Evolutionary conservation across 495 filamentous ascomycete species (phyloP).

Genomic region (Aspergillus incahuasiensis): DNA sequence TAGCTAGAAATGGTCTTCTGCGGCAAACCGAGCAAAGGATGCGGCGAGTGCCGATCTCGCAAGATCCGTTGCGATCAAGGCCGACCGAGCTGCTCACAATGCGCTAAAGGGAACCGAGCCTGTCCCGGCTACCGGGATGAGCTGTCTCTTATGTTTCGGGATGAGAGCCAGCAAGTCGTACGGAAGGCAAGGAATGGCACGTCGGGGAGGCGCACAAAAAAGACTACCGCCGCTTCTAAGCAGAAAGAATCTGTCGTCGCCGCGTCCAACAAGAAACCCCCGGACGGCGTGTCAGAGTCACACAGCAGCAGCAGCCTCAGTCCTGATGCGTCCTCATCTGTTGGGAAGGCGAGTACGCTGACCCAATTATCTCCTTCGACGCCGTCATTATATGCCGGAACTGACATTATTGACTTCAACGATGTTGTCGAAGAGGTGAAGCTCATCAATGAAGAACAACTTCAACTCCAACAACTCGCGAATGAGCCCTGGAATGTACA

Average conservation of each 20-base stretch:
- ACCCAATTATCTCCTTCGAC: neutral
- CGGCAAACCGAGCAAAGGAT: constrained; percentile 68
- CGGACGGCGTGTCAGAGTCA: constrained; percentile 3
- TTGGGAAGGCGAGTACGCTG: neutral
- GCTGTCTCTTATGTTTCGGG: constrained; percentile 65
- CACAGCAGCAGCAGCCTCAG: constrained; percentile 9
- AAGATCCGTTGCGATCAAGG: constrained; percentile 65
- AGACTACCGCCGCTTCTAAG: neutral
- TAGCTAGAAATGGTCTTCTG: constrained; percentile 60
- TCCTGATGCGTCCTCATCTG: constrained; percentile 3
- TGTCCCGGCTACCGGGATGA: constrained; percentile 70
- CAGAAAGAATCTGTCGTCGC: neutral
- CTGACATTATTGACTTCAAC: constrained; percentile 15
- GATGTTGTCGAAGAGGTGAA: constrained; percentile 16
- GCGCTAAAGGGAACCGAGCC: constrained; percentile 56
- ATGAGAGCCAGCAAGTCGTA: constrained; percentile 65
- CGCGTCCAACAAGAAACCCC: constrained; percentile 4
- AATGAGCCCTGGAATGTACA: constrained; percentile 15
- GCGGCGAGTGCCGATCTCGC: constrained; percentile 65
- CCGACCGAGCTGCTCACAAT: constrained; percentile 62
- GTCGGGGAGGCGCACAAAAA: constrained; percentile 17
- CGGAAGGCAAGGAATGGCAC: constrained; percentile 53
- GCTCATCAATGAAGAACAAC: constrained; percentile 4
- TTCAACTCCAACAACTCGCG: neutral
- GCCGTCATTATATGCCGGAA: neutral